Evolutionary conservation across 805 yeast species (phyloP).

Genomic region (Brettanomyces custersianus): DNA sequence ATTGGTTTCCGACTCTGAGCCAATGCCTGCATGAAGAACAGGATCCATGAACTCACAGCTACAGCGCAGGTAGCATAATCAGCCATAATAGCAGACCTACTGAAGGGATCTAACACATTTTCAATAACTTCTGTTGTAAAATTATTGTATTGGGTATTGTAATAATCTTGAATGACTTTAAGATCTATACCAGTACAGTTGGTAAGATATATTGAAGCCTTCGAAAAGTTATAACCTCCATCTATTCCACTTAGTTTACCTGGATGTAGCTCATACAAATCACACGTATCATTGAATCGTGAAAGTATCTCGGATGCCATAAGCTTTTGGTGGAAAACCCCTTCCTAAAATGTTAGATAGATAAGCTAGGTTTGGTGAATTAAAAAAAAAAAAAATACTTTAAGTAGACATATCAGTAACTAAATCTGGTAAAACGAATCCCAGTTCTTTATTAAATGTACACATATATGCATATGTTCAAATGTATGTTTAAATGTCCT

Average conservation of each 20-base stretch:
- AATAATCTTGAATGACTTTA: neutral
- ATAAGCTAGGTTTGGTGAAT: no score
- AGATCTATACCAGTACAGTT: neutral
- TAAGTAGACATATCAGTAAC: no score
- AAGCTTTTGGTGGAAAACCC: no score
- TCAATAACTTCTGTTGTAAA: neutral
- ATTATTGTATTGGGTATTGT: neutral
- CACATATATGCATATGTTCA: no score
- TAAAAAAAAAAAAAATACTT: no score
- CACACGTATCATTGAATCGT: slow-evolving; percentile 1
- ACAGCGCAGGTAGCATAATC: slow-evolving; percentile 46
- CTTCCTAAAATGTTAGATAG: no score
- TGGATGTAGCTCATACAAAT: slow-evolving; percentile 1
- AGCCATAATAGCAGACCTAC: slow-evolving; percentile 31
- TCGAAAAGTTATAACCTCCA: neutral
- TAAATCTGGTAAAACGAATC: no score
- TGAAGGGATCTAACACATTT: slow-evolving; percentile 25
- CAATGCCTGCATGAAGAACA: slow-evolving; percentile 45
- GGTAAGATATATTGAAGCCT: slow-evolving; percentile 1
- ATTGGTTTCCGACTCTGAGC: slow-evolving; percentile 51
- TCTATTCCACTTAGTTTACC: neutral
- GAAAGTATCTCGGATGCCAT: no score
- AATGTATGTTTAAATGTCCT: no score
- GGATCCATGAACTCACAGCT: slow-evolving; percentile 63
- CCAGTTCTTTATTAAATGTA: no score